Evolutionary conservation across 768 basidiomycete genomes (phyloP).

Genomic region (Galerina marginata): DNA sequence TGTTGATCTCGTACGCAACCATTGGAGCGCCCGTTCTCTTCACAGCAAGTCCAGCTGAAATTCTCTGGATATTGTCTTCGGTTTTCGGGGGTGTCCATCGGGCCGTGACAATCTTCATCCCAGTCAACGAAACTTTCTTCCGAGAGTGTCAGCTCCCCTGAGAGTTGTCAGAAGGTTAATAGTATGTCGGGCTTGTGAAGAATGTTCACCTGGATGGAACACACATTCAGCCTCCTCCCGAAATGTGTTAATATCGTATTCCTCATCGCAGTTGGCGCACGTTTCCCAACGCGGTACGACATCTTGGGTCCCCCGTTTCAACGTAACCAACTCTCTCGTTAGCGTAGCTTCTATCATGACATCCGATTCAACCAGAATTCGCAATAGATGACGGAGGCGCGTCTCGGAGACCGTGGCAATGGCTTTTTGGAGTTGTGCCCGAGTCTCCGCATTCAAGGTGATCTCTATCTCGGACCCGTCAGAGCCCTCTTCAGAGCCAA

Average conservation of each 20-base stretch:
- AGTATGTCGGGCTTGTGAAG: background rate
- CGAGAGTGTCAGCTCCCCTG: slow-evolving; percentile 48
- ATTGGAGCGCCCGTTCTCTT: slow-evolving; percentile 36
- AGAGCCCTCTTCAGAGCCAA: slow-evolving; percentile 25
- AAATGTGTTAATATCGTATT: slow-evolving; percentile 46
- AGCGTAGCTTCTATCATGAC: slow-evolving; percentile 48
- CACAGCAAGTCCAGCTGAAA: slow-evolving; percentile 59
- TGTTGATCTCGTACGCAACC: slow-evolving; percentile 50
- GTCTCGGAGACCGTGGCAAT: slow-evolving; percentile 48
- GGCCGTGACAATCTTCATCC: slow-evolving; percentile 54
- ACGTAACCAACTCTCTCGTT: slow-evolving; percentile 48
- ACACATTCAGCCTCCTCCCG: slow-evolving; percentile 47
- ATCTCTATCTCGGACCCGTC: slow-evolving; percentile 42
- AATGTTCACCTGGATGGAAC: slow-evolving; percentile 54
- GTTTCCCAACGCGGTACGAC: slow-evolving; percentile 50
- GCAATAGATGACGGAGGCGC: slow-evolving; percentile 48
- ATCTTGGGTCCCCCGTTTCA: slow-evolving; percentile 38
- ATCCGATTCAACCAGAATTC: slow-evolving; percentile 41
- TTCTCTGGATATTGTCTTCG: slow-evolving; percentile 48
- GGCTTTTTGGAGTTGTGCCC: slow-evolving; percentile 46
- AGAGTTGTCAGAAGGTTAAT: background rate
- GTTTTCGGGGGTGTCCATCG: slow-evolving; percentile 47
- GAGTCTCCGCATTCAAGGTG: slow-evolving; percentile 43
- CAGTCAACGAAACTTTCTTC: slow-evolving; percentile 48
- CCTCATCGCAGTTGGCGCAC: slow-evolving; percentile 52